Percentiles rank a stretch among this genome's conserved stretches.
phyloP scores from a whole-genome alignment of 441 rosid genomes.

The Gossypium schwendimanii region DNA sequence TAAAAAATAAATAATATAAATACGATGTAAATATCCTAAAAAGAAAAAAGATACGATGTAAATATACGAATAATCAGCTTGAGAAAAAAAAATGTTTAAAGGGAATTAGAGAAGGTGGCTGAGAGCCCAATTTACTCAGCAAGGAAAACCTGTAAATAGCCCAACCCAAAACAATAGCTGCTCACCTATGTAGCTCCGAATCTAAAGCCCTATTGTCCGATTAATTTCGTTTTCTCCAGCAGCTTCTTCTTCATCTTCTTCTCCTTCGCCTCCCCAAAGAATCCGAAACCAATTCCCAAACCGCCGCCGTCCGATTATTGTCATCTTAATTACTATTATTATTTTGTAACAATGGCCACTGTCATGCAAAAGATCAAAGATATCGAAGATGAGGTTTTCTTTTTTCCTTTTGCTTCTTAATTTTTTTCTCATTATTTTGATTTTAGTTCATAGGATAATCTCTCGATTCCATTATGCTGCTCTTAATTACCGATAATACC shows the following conservation, averaged over 20 bases:
- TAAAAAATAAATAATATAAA: too few species aligned
- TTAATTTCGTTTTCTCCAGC: neutral
- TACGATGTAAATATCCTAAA: too few species aligned
- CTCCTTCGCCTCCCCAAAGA: neutral
- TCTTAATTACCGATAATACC: neutral
- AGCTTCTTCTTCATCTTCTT: neutral
- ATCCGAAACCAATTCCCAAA: neutral
- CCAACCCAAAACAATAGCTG: neutral
- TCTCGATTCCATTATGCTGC: neutral
- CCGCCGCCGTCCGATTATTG: conserved; percentile 7
- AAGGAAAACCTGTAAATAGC: neutral
- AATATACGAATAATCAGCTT: too few species aligned
- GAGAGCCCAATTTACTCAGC: too few species aligned
- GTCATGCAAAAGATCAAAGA: conserved; percentile 85
- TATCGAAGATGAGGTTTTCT: conserved; percentile 72
- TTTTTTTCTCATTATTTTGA: neutral
- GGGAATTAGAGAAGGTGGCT: too few species aligned
- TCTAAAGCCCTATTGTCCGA: conserved; percentile 5
- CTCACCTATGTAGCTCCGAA: neutral
- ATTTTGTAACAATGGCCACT: conserved; percentile 48
- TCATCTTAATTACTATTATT: conserved; percentile 7
- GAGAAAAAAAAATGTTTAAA: too few species aligned
- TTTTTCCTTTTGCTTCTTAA: neutral
- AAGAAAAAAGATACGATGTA: too few species aligned
- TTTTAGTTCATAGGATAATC: neutral